Percentiles rank a stretch among this genome's conserved stretches.
Evolutionary conservation across 352 stramenopile species (phyloP).

Genomic region (Pythium rishiriense): DNA sequence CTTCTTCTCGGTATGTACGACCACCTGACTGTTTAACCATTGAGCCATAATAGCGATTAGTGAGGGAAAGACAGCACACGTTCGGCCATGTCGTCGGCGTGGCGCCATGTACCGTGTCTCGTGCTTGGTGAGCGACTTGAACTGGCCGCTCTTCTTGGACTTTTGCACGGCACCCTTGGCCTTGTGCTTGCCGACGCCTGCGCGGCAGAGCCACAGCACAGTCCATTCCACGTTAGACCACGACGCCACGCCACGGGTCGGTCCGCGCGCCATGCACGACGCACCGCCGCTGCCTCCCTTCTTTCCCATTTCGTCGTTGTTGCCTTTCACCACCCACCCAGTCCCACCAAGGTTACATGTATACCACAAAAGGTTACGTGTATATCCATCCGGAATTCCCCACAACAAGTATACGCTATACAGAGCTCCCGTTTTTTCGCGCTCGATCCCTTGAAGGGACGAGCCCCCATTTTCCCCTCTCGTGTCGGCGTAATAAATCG

Average conservation of each 20-base stretch:
- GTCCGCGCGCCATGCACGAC: background rate
- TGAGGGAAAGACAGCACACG: background rate
- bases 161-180: constrained; percentile 28
- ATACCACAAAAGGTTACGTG: constrained; percentile 5
- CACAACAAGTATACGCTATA: background rate
- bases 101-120: constrained; percentile 41
- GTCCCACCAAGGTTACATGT: constrained; percentile 6
- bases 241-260: background rate
- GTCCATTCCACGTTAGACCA: background rate
- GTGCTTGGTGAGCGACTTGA: constrained; percentile 71
- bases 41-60: background rate
- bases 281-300: constrained; percentile 29
- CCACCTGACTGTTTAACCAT: constrained; percentile 29
- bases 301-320: constrained; percentile 40
- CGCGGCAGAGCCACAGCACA: background rate
- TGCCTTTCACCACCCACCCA: constrained; percentile 5
- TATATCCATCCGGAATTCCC: background rate
- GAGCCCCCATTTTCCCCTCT: background rate
- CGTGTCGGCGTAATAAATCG: no score
- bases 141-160: constrained; percentile 54
- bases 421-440: constrained; percentile 1
- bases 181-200: constrained; percentile 39
- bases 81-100: background rate
- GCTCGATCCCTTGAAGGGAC: constrained; percentile 15
- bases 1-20: constrained; percentile 45